Percentiles rank a stretch among this genome's conserved stretches.
phyloP scores from a whole-genome alignment of 129 eudicot species.

The Erigeron canadensis region DNA sequence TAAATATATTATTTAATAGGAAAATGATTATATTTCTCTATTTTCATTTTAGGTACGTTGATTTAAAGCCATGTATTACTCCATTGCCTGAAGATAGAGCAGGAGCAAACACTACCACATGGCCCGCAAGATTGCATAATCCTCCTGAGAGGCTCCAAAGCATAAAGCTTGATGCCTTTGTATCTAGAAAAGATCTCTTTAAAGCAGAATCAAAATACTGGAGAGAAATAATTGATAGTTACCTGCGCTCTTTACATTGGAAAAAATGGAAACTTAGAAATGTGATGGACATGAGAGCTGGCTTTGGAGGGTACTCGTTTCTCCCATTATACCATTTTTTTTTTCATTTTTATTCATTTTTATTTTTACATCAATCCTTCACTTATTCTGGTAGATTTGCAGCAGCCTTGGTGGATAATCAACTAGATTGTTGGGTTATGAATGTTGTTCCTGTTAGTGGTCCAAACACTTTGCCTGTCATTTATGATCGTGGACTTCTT shows the following conservation, averaged over 20 bases:
- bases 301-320: constrained; percentile 82
- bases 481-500: constrained; percentile 89
- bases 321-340: background rate
- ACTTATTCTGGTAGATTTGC: constrained; percentile 68
- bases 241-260: constrained; percentile 71
- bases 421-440: constrained; percentile 87
- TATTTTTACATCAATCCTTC: background rate
- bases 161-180: constrained; percentile 79
- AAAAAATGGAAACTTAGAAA: constrained; percentile 66
- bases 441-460: constrained; percentile 96
- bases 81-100: constrained; percentile 75
- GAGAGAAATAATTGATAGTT: constrained; percentile 78
- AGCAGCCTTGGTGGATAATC: constrained; percentile 69
- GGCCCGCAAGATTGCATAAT: constrained; percentile 81
- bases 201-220: constrained; percentile 89
- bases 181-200: constrained; percentile 86
- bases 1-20: background rate
- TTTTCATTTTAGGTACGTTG: constrained; percentile 65
- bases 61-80: constrained; percentile 72
- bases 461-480: constrained; percentile 87
- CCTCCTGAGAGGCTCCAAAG: constrained; percentile 90
- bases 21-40: background rate
- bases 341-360: background rate
- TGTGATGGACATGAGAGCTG: constrained; percentile 97
- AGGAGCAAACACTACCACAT: constrained; percentile 65